Conservation (phyloP, 2,329 filamentous ascomycete genomes). For the Pseudovirgaria hyperparasitica region DNA sequence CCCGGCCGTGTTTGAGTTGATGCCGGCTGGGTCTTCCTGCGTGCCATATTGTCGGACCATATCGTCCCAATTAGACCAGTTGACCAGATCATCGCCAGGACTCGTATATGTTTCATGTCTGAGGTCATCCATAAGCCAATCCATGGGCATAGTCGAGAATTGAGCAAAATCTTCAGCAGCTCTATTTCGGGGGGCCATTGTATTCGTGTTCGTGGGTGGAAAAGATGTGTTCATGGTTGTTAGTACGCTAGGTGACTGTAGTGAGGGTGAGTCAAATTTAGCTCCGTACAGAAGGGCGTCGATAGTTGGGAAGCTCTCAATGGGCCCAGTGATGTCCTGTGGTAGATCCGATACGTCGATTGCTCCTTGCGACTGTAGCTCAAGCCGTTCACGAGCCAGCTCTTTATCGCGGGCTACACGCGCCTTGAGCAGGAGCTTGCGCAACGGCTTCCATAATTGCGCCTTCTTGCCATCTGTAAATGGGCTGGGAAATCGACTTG, state of each 20-base stretch:
- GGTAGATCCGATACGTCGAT: constrained; percentile 9
- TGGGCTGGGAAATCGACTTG: constrained; percentile 25
- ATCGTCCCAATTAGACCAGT: constrained; percentile 38
- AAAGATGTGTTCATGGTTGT: constrained; percentile 1
- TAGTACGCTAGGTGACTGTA: neutral
- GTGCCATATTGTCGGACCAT: constrained; percentile 34
- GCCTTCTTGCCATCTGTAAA: constrained; percentile 13
- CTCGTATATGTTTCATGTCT: constrained; percentile 12
- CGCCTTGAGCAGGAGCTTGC: constrained; percentile 48
- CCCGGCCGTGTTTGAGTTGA: too few relatives aligned
- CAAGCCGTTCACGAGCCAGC: constrained; percentile 25
- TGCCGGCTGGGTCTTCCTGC: constrained; percentile 21
- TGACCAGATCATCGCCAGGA: constrained; percentile 27
- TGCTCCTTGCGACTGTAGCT: constrained; percentile 13
- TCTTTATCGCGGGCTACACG: constrained; percentile 40
- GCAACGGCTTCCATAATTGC: constrained; percentile 48
- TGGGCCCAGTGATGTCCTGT: constrained; percentile 1
- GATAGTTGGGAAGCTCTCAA: neutral
- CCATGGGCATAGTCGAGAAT: constrained; percentile 10
- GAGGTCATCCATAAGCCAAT: constrained; percentile 11
- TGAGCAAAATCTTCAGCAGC: constrained; percentile 4
- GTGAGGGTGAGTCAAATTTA: neutral
- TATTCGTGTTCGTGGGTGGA: neutral
- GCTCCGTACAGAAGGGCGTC: neutral
- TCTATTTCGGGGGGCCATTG: constrained; percentile 1